Conservation (phyloP, 176 grass and related monocot genomes). For the Eleusine indica region DNA sequence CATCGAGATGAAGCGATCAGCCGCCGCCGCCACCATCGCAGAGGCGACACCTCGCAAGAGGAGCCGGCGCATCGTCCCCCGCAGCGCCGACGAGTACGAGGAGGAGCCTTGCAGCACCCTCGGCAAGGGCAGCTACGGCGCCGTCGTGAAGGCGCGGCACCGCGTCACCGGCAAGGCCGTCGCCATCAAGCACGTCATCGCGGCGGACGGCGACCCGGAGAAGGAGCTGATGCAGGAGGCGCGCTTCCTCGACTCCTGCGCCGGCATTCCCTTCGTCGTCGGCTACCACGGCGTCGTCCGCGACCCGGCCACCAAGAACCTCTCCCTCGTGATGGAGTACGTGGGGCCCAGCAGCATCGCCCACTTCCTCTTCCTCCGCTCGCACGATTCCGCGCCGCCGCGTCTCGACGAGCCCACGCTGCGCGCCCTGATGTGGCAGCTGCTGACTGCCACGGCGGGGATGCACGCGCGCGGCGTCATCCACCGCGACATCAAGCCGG, state of each 20-base stretch:
- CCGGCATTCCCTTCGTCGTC: background rate
- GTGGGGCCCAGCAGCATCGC: background rate
- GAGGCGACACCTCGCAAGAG: background rate
- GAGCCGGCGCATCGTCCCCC: background rate
- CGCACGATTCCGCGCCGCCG: background rate
- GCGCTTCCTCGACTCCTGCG: background rate
- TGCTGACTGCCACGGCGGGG: constrained; percentile 27
- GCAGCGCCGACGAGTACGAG: constrained; percentile 24
- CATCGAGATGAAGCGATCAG: background rate
- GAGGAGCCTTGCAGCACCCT: background rate
- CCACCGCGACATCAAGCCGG: constrained; percentile 51
- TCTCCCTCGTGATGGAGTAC: background rate
- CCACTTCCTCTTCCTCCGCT: background rate
- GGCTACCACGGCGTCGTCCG: constrained; percentile 2
- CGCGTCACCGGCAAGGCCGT: constrained; percentile 16
- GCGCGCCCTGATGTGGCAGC: constrained; percentile 38
- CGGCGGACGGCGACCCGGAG: background rate
- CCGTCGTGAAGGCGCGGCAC: constrained; percentile 20
- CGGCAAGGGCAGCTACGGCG: constrained; percentile 14
- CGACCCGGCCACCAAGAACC: background rate
- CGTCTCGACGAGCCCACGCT: background rate
- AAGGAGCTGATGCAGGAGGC: background rate
- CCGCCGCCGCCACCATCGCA: background rate
- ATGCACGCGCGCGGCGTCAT: constrained; percentile 34
- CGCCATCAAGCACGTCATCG: constrained; percentile 36